Conservation (phyloP, 2,329 filamentous ascomycete species). For the Colletotrichum zoysiae region DNA sequence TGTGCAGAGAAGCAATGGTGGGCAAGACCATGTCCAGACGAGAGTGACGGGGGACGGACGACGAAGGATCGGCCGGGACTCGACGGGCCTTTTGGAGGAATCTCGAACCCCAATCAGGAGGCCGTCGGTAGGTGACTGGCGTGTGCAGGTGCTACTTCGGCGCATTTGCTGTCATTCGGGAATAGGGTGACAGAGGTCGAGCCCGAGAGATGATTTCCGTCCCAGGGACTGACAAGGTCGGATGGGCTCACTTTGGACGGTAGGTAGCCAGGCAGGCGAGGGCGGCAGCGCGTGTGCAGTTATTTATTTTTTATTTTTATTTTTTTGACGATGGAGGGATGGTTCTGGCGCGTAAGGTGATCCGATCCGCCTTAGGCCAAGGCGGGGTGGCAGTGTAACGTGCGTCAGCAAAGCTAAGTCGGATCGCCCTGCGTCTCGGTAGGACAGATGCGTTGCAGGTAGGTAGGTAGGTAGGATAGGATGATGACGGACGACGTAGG, state of each 20-base stretch:
- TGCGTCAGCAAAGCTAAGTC: constrained; percentile 11
- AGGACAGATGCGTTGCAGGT: constrained; percentile 13
- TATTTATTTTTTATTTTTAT: background rate
- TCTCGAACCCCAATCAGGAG: constrained; percentile 10
- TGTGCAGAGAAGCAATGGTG: constrained; percentile 30
- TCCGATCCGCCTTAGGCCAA: constrained; percentile 20
- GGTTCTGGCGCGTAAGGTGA: constrained; percentile 11
- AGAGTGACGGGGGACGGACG: constrained; percentile 15
- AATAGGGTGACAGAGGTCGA: background rate
- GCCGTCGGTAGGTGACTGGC: constrained; percentile 13
- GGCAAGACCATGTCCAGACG: constrained; percentile 41
- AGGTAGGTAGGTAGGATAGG: too few relatives aligned
- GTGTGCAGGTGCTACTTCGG: constrained; percentile 16
- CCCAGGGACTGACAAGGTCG: constrained; percentile 13
- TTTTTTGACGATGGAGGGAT: constrained; percentile 8
- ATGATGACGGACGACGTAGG: constrained; percentile 17
- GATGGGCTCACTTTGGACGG: constrained; percentile 30
- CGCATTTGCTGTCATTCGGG: constrained; percentile 32
- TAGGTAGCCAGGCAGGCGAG: constrained; percentile 14
- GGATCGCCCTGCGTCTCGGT: constrained; percentile 22
- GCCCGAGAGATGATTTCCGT: constrained; percentile 11
- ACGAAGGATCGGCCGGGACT: constrained; percentile 23
- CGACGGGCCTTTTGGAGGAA: constrained; percentile 37
- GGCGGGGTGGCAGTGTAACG: constrained; percentile 25
- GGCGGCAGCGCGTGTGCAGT: constrained; percentile 9